phyloP scores from a whole-genome alignment of 1,139 yeast genomes.

The Saccharomyces hybrid region DNA sequence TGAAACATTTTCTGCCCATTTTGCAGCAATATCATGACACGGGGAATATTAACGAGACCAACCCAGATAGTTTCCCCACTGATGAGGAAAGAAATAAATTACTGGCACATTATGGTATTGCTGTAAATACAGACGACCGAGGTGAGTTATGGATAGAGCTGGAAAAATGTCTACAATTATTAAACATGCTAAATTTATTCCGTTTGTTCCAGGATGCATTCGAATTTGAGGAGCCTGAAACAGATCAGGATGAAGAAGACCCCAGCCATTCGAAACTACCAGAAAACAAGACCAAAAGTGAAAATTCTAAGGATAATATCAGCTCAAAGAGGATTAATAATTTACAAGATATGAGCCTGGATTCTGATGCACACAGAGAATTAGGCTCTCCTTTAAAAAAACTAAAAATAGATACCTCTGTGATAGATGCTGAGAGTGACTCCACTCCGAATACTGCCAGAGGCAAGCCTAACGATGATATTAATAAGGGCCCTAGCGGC shows the following conservation, averaged over 20 bases:
- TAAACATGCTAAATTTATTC: slow-evolving; percentile 14
- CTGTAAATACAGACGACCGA: slow-evolving; percentile 23
- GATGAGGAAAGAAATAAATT: slow-evolving; percentile 14
- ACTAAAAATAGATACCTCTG: slow-evolving; percentile 14
- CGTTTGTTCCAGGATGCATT: slow-evolving; percentile 15
- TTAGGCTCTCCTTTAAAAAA: slow-evolving; percentile 28
- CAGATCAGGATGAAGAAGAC: slow-evolving; percentile 1
- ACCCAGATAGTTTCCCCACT: slow-evolving; percentile 5
- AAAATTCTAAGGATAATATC: background rate
- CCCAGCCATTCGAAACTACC: background rate
- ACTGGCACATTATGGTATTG: slow-evolving; percentile 22
- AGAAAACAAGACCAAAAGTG: background rate
- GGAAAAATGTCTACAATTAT: slow-evolving; percentile 20
- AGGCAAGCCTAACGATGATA: background rate
- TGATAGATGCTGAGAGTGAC: background rate
- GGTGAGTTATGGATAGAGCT: slow-evolving; percentile 27
- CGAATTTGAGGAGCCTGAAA: slow-evolving; percentile 4
- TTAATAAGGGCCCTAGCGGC: background rate
- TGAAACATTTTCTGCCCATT: slow-evolving; percentile 1
- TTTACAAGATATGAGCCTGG: slow-evolving; percentile 5
- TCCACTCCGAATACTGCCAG: slow-evolving; percentile 3
- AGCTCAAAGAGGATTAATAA: slow-evolving; percentile 1
- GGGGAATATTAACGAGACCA: slow-evolving; percentile 7
- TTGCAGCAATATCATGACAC: slow-evolving; percentile 1
- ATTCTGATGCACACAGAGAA: slow-evolving; percentile 15